Evolutionary conservation across 371 early-diverging fungal genomes (phyloP).

Genomic region (Lichtheimia ornata): DNA sequence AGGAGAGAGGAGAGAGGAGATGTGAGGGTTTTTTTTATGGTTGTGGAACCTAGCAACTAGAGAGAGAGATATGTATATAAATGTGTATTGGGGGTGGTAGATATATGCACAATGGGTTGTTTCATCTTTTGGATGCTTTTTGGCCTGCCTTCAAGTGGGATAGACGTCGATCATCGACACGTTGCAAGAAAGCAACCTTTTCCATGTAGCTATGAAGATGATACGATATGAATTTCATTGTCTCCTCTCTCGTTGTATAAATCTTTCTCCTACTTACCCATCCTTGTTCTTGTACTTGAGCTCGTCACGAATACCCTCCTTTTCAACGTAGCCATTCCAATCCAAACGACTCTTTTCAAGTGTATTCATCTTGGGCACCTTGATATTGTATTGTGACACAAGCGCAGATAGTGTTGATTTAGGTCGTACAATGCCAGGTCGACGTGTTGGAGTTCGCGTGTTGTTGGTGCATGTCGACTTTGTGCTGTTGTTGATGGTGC

Average conservation of each 20-base stretch:
- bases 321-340: constrained; percentile 71
- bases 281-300: constrained; percentile 72
- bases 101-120: no score
- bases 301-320: constrained; percentile 66
- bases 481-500: no score
- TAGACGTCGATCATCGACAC: constrained; percentile 58
- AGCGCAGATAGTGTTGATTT: constrained; percentile 57
- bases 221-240: neutral
- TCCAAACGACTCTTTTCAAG: constrained; percentile 75
- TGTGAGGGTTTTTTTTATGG: no score
- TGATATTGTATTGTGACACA: constrained; percentile 63
- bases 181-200: constrained; percentile 61
- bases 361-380: constrained; percentile 71
- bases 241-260: neutral
- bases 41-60: no score
- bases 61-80: neutral
- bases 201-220: constrained; percentile 44
- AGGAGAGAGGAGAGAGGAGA: no score
- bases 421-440: constrained; percentile 34
- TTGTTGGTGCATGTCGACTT: no score
- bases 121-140: constrained; percentile 25
- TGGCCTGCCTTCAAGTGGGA: constrained; percentile 47
- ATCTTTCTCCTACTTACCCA: constrained; percentile 27
- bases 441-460: no score
- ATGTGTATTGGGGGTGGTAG: neutral